These are phyloP conservation scores for Cytidiella melzeri DNA, from an alignment of 768 basidiomycete species.

Conservation along the genomic window DNA sequence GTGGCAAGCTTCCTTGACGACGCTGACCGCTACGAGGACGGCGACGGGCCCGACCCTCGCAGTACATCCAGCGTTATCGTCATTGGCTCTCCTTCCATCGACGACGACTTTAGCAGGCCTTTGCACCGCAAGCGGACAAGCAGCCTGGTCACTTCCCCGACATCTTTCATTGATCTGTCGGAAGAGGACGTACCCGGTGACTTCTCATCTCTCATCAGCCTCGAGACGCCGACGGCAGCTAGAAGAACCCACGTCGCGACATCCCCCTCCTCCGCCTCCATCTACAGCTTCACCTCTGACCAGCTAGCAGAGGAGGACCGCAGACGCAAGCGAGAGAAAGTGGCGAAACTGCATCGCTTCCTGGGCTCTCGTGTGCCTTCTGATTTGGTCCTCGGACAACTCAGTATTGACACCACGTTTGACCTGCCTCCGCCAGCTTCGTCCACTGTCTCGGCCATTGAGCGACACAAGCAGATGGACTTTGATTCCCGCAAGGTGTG, in stretches of 20 bases:
- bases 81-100: conserved; percentile 18
- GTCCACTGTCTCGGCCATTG: conserved; percentile 13
- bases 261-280: conserved; percentile 28
- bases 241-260: conserved; percentile 39
- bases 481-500: conserved; percentile 28
- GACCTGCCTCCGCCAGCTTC: conserved; percentile 27
- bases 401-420: conserved; percentile 19
- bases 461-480: conserved; percentile 24
- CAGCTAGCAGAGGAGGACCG: conserved; percentile 56
- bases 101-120: conserved; percentile 6
- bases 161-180: conserved; percentile 63
- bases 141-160: conserved; percentile 26
- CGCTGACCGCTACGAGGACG: conserved; percentile 1
- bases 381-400: conserved; percentile 54
- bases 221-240: conserved; percentile 25
- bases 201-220: conserved; percentile 25
- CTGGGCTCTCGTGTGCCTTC: conserved; percentile 76
- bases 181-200: conserved; percentile 47
- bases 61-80: conserved; percentile 13
- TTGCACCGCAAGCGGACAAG: background rate
- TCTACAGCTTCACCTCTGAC: conserved; percentile 29
- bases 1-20: conserved; percentile 28
- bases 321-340: conserved; percentile 64
- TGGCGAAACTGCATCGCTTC: conserved; percentile 80
- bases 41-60: conserved; percentile 4